Base-by-base conservation (phyloP, 768 basidiomycete species). In the Antrodiella citrinella region DNA sequence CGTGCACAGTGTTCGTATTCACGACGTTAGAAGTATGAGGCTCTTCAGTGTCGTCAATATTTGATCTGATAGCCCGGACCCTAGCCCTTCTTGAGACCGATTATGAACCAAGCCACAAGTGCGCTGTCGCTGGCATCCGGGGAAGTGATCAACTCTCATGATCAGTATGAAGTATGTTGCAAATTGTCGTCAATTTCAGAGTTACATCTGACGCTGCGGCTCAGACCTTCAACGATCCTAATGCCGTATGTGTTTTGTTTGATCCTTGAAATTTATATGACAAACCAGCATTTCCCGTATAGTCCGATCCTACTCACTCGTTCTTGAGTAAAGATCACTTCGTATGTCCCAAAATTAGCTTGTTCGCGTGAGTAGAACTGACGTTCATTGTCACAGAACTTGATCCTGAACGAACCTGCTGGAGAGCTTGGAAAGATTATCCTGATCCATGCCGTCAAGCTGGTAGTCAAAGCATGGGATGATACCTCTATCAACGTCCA, bases 321-420 rank as follows among this genome's bases (percentile, higher is more conserved):
- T 88, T 89, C 72, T 65, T 92, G 65, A 89, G 86, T 62, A 91
- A 91, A 68, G 89, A 92, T 61, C 88, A 92, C 59, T 91, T 91
- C 57, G 86, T 86, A 56, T 59, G 83, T 73, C n/a, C 25, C 43
- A 39, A 65, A 44, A 19, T 42, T 4, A 24, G 43, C 25, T 54
- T 44, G n/a, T n/a, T n/a, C n/a, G n/a, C n/a, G n/a, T n/a, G n/a
- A n/a, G n/a, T n/a, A n/a, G n/a, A n/a, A n/a, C n/a, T n/a, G n/a
- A n/a, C n/a, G n/a, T n/a, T 35, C 30, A 7, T 15, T 26, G 12
- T n/a, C 24, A 30, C 44, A 85, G 86, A 86, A 87, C 61, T 69
- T 87, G 22, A 83, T 88, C 44, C 67, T 92, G 13, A 92, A 92
- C 55, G 86, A 91, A 60, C 85, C 88, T 2, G 90, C 90, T 4